Evolutionary conservation across 306 rosid species (phyloP).

Genomic region (Pachyrhizus erosus): DNA sequence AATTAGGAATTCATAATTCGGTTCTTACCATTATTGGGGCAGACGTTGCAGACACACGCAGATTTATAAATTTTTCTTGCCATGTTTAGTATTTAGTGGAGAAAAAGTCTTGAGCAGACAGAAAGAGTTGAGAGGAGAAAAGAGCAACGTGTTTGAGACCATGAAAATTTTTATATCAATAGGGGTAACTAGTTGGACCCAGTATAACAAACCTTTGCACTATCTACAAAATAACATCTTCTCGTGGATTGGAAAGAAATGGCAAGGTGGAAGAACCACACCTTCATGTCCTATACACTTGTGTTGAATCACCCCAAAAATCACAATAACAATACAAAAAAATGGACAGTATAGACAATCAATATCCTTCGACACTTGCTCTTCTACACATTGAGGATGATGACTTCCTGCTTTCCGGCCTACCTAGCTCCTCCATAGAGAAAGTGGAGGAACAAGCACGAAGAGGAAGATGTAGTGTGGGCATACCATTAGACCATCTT

Average conservation of each 20-base stretch:
- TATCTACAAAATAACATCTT: constrained; percentile 61
- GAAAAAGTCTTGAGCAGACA: not conserved
- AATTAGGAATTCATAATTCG: no score
- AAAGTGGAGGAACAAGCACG: constrained; percentile 57
- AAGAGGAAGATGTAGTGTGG: constrained; percentile 60
- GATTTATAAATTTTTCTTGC: not conserved
- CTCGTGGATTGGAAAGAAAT: constrained; percentile 33
- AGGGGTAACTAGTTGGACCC: constrained; percentile 40
- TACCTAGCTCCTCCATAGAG: constrained; percentile 60
- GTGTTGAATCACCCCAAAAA: constrained; percentile 57
- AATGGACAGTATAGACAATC: constrained; percentile 49
- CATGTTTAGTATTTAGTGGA: not conserved
- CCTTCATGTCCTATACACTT: constrained; percentile 60
- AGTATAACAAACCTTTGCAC: constrained; percentile 30
- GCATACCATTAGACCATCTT: constrained; percentile 42
- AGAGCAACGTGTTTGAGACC: not conserved
- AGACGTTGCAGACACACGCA: not conserved
- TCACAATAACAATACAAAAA: not conserved
- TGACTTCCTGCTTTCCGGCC: constrained; percentile 59
- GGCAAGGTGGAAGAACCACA: constrained; percentile 50
- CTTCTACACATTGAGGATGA: constrained; percentile 53
- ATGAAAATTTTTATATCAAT: constrained; percentile 9
- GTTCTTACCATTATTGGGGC: no score
- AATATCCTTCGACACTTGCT: constrained; percentile 69
- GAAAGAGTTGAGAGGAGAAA: not conserved